Evolutionary conservation across 2,329 filamentous ascomycete genomes (phyloP), one percentile per base, ranked within the genome.

Genomic region (Grosmannia clavigera): DNA sequence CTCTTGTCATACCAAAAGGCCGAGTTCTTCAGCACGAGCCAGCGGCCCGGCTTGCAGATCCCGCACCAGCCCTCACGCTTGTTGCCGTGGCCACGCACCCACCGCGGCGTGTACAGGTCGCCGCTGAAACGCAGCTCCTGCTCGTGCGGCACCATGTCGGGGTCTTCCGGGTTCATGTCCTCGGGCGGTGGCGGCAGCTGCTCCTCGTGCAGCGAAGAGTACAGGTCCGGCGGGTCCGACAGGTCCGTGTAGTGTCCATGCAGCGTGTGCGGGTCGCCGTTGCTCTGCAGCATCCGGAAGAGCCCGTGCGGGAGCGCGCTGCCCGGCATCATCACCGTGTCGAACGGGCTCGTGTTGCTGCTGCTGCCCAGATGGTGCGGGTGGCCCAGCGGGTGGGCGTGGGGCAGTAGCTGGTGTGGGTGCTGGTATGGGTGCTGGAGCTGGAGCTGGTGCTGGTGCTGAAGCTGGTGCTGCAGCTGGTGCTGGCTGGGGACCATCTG

Each of bases 1-100:
- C 86, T 89, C 77, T 94, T 92, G 75, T 95, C 90, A 72, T 95
- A 95, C 90, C 90, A 95, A 71, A 90, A 95, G 7, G 90, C 90
- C 60, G 87, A 92, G 74, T 95, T 94, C 76, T 94, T 95, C 61
- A 95, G 77, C 19, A 92, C 88, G 59, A 92, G 81, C 90, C 90
- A 95, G 57, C 88, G 80, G 3, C 88, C 88, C 2, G 88, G 87
- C 70, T 91, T 92, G 76, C 90, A 95, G 66, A 92, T 88, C 27
- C 89, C 88, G 67, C 90, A 95, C 89, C 90, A 95, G 3, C 90
- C 90, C 71, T 92, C 89, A 51, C 90, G 85, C 76, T 92, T 91
- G 73, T 91, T 91, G 31, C 90, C 89, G 64, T 92, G 87, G 27
- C 90, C 90, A 43, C 90, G 85, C 25, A 94, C 87, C 88, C 88